Base-by-base conservation (phyloP, 1,284 basidiomycete species). In the Apiotrichum veenhuisii region DNA sequence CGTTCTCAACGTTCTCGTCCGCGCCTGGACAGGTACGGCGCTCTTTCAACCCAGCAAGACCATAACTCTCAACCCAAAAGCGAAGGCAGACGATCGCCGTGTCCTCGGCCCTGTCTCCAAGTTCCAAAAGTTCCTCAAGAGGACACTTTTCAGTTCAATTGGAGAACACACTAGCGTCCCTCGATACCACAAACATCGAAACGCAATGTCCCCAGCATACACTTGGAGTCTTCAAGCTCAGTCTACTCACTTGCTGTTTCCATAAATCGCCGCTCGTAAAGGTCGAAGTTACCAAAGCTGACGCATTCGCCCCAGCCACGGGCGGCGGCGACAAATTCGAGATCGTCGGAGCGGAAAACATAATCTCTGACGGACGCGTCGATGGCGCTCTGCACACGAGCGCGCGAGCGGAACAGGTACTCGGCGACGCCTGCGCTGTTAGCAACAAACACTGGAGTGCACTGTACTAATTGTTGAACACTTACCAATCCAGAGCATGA, bases 271-370 rank as follows among this genome's bases (percentile, higher is more conserved):
- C 82, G 77, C 71, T 83, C 81, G 79, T 97, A 98, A 58, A 92
- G 80, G 64, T 94, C 89, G 77, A 97, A 97, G 77, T 83, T 87
- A 37, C 92, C 91, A 77, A 96, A 95, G 50, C 84, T 86, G 44
- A 98, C 91, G 70, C 89, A 92, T 77, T 96, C 90, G 68, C 88
- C 89, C 95, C 96, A 98, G 2, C 93, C 94, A n/a, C 94, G 81
- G 0, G 94, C 91, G 0, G 92, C 95, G 26, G 97, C 81, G 41
- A 94, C 87, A 70, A 98, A 98, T 76, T 98, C 95, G 48, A 93
- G 81, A 74, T 98, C 96, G 68, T 98, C 82, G 0, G 87, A 82
- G 7, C 94, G 82, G 72, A 96, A 91, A 67, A 86, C 85, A n/a
- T 83, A 83, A 66, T 95, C 88, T 58, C 84, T 78, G 25, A 93